Evolutionary conservation across 768 basidiomycete species (phyloP), one percentile per base, ranked within the genome.

Genomic region (Russula griseocarnosa): DNA sequence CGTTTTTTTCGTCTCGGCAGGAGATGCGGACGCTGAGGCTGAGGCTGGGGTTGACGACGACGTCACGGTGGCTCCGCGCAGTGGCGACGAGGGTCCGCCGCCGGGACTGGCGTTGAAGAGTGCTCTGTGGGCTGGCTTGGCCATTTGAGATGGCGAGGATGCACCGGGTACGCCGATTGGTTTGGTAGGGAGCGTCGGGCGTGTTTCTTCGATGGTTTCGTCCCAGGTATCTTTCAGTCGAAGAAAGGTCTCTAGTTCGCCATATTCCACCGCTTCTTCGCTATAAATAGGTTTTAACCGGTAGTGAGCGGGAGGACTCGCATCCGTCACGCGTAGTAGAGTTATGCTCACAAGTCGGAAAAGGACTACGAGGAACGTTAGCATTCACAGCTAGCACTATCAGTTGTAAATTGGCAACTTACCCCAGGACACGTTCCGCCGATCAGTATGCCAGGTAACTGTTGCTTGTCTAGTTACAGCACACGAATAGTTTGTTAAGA

Each of bases 141-240:
- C 68, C 87, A 92, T 92, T 71, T 92, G 83, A 9, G 85, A 76
- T 11, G 91, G 89, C 9, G 84, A 78, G 32, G 82, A 77, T 0
- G 88, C 92, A 4, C 92, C 92, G 3, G 92, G 90, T 7, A 94
- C 88, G 60, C 91, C 92, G 56, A 92, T 81, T 13, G 88, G 85
- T 67, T 83, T 81, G 0, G 75, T 81, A 30, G 74, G 76, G 6
- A 82, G 85, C 3, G 79, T 73, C 1, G 83, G 80, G n/a, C 77
- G 77, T 55, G 85, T 84, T 63, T 84, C 86, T 44, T 90, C 88
- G 55, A 83, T 74, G 8, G 72, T 74, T 3, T 76, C 76, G 60
- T 87, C 77, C 81, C 85, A 94, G 16, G 77, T 75, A 69, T 94
- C 92, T 8, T 87, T 86, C 24, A 86, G 79, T 16, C 87, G 83